Percentiles rank a stretch among this genome's conserved stretches.
Conservation (phyloP, 352 stramenopile species). For the Globisporangium carolinianum region DNA sequence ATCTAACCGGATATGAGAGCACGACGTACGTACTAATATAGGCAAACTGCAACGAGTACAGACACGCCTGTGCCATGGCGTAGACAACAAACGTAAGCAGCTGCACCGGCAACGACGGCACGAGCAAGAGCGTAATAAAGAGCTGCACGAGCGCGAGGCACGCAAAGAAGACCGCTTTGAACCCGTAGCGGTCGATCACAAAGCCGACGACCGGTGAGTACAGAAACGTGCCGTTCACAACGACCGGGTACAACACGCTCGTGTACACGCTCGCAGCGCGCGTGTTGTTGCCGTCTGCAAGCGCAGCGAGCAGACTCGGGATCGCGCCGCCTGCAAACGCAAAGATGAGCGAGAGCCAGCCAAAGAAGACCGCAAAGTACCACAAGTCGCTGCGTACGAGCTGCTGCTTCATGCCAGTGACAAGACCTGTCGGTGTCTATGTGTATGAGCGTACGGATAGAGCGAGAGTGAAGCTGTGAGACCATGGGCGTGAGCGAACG, state of each 20-base stretch:
- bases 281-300: constrained; percentile 21
- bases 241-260: constrained; percentile 61
- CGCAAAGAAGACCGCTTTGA: constrained; percentile 65
- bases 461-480: not conserved
- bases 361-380: constrained; percentile 75
- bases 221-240: constrained; percentile 78
- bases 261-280: constrained; percentile 40
- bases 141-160: constrained; percentile 60
- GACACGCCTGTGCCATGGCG: constrained; percentile 63
- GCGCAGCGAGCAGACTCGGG: constrained; percentile 47
- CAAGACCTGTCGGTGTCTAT: constrained; percentile 48
- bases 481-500: not conserved
- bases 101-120: constrained; percentile 52
- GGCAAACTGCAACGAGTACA: constrained; percentile 80
- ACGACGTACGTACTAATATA: constrained; percentile 62
- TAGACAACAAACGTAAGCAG: constrained; percentile 65
- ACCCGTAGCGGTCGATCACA: constrained; percentile 71
- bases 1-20: not conserved
- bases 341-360: constrained; percentile 79
- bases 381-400: constrained; percentile 54
- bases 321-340: constrained; percentile 71
- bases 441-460: not conserved
- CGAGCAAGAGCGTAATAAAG: constrained; percentile 54
- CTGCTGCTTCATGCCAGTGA: constrained; percentile 51
- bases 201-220: constrained; percentile 72